These are phyloP conservation scores for Colletotrichum cordylinicola DNA, from an alignment of 2,329 filamentous ascomycete species.

Conservation along the genomic window DNA sequence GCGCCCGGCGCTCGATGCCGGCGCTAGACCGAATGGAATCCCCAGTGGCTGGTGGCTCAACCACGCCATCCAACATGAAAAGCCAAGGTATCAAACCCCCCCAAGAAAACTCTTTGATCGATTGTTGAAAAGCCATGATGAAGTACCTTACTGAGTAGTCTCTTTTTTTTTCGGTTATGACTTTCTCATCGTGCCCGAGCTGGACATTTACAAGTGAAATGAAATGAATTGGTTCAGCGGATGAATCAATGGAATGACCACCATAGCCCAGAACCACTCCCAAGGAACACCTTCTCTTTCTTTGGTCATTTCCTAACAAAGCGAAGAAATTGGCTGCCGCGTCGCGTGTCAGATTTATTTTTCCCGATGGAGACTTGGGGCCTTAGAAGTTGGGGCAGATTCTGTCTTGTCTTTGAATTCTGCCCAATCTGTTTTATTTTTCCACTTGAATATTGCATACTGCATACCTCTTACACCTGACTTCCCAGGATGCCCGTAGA, in stretches of 20 bases:
- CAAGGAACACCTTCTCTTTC: neutral
- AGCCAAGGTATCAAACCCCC: neutral
- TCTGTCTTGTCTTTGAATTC: neutral
- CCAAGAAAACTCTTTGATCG: neutral
- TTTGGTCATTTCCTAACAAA: neutral
- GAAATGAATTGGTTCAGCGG: neutral
- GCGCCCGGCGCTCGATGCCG: constrained; percentile 12
- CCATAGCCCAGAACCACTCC: neutral
- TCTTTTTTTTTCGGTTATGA: neutral
- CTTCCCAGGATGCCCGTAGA: constrained; percentile 9
- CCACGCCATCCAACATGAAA: neutral
- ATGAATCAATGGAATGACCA: neutral
- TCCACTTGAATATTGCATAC: neutral
- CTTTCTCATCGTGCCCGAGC: neutral
- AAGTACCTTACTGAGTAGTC: neutral
- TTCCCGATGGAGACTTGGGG: neutral
- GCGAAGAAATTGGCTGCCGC: neutral
- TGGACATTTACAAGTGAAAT: neutral
- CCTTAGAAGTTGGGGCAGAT: neutral
- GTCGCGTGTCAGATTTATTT: constrained; percentile 18
- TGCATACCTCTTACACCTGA: neutral
- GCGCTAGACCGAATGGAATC: constrained; percentile 7
- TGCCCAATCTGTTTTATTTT: neutral
- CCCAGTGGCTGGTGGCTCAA: neutral
- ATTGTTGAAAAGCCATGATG: neutral